Evolutionary conservation across 345 rosid genomes (phyloP).

Genomic region (Erucastrum elatum): DNA sequence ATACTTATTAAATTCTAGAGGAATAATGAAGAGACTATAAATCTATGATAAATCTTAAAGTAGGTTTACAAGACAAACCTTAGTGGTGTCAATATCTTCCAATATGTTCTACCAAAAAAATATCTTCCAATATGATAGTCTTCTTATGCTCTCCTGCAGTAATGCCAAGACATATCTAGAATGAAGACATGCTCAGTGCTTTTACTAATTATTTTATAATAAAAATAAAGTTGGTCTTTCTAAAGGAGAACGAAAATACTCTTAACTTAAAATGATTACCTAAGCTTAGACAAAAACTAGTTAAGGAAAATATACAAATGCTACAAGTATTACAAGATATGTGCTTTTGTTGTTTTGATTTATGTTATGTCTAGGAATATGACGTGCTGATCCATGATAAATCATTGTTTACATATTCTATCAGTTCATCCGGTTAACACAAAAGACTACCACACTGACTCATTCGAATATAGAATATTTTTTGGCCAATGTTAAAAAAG

Average conservation of each 20-base stretch:
- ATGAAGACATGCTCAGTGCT: constrained; percentile 16
- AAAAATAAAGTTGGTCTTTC: not conserved
- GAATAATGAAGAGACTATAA: constrained; percentile 1
- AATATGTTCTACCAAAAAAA: not conserved
- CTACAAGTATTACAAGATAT: constrained; percentile 14
- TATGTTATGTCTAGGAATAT: constrained; percentile 32
- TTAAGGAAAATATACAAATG: not conserved
- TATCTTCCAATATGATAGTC: constrained; percentile 7
- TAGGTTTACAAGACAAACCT: constrained; percentile 28
- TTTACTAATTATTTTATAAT: constrained; percentile 4
- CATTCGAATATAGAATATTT: too few relatives aligned
- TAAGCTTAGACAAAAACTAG: not conserved
- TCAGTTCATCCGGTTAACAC: not conserved
- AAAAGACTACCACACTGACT: too few relatives aligned
- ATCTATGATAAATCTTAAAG: constrained; percentile 1
- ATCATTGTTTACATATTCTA: too few relatives aligned
- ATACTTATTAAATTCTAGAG: not conserved
- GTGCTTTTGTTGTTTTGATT: not conserved
- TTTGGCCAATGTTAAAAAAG: too few relatives aligned
- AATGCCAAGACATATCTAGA: constrained; percentile 26
- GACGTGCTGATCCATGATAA: constrained; percentile 27
- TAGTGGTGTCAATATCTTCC: constrained; percentile 24
- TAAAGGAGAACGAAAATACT: not conserved
- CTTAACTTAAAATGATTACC: not conserved
- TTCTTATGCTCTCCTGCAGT: constrained; percentile 16